phyloP scores from a whole-genome alignment of 2,329 filamentous ascomycete genomes.

The Fusarium camptoceras region DNA sequence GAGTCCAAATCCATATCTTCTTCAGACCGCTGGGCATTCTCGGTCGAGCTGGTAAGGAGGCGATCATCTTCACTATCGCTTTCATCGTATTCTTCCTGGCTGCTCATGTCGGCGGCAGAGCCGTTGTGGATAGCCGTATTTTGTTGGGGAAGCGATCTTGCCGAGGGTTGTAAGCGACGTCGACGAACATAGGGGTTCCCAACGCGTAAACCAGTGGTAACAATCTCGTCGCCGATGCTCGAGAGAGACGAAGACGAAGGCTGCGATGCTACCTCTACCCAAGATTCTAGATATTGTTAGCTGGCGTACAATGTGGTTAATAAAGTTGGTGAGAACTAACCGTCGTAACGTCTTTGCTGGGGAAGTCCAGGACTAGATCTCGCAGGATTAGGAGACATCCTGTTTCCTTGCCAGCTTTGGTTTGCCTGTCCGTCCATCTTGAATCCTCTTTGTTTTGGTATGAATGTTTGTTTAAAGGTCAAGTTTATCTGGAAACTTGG shows the following conservation, averaged over 20 bases:
- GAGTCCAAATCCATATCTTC: constrained; percentile 58
- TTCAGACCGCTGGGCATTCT: constrained; percentile 59
- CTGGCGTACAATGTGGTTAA: not conserved
- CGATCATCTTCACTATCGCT: constrained; percentile 90
- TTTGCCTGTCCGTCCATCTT: constrained; percentile 47
- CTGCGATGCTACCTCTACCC: constrained; percentile 93
- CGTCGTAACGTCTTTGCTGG: constrained; percentile 53
- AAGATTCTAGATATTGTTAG: constrained; percentile 77
- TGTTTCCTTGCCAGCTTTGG: constrained; percentile 45
- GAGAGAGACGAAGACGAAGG: constrained; percentile 94
- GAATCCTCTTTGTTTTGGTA: constrained; percentile 12
- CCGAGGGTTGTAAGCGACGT: constrained; percentile 59
- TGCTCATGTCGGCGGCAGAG: constrained; percentile 70
- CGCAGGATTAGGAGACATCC: constrained; percentile 43
- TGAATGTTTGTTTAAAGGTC: constrained; percentile 8
- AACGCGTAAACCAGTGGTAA: constrained; percentile 87
- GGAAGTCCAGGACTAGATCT: constrained; percentile 49
- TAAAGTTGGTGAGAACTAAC: constrained; percentile 43
- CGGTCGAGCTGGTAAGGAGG: constrained; percentile 68
- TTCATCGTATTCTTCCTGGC: constrained; percentile 95
- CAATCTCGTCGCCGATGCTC: constrained; percentile 86
- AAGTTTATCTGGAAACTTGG: constrained; percentile 27
- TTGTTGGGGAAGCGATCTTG: constrained; percentile 53
- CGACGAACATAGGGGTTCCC: constrained; percentile 73
- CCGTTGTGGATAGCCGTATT: constrained; percentile 57